Evolutionary conservation across 176 grass and related monocot genomes (phyloP).

Genomic region (Poa annua): DNA sequence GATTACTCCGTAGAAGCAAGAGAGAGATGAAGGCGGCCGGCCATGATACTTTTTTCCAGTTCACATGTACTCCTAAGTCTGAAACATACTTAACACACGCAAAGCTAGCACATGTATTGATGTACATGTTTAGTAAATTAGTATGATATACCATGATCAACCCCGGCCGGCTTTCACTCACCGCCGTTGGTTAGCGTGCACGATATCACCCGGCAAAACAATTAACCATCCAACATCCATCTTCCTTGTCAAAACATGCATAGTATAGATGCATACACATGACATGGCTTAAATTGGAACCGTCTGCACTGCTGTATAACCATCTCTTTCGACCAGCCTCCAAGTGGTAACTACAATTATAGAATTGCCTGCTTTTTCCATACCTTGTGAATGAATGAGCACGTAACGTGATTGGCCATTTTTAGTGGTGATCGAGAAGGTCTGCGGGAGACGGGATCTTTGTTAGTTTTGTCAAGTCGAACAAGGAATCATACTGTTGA

Average conservation of each 20-base stretch:
- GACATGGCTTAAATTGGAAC: not conserved
- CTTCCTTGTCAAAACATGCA: not conserved
- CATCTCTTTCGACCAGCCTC: conserved; percentile 6
- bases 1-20: conserved; percentile 31
- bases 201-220: not conserved
- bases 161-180: not conserved
- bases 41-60: conserved; percentile 1
- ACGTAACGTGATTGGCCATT: not conserved
- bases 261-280: not conserved
- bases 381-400: not conserved
- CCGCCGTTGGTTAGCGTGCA: conserved; percentile 11
- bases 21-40: not conserved
- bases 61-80: conserved; percentile 26
- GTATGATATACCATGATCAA: conserved; percentile 18
- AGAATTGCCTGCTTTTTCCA: not conserved
- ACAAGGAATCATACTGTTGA: conserved; percentile 59
- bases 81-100: conserved; percentile 21
- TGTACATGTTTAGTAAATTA: not conserved
- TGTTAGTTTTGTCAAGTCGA: conserved; percentile 31
- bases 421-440: not conserved
- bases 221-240: not conserved
- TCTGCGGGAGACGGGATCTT: conserved; percentile 23
- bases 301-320: not conserved
- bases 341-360: not conserved
- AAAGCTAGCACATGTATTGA: conserved; percentile 29